Conservation (phyloP, 495 filamentous ascomycete genomes). For the Trypethelium eluteriae region DNA sequence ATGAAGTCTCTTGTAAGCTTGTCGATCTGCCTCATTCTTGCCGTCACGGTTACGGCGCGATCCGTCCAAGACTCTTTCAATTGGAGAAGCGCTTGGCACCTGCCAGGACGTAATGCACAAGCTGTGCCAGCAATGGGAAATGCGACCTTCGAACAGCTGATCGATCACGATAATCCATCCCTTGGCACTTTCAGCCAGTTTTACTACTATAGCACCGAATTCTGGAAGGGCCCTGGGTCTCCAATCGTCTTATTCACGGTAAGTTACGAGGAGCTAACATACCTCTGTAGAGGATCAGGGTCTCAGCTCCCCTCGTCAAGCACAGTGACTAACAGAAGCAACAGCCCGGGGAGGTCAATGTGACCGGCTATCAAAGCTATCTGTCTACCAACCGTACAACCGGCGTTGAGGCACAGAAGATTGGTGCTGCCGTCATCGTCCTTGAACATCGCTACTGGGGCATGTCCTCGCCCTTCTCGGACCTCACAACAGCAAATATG, state of each 20-base stretch:
- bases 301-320: too few relatives aligned
- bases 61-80: background rate
- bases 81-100: slow-evolving; percentile 7
- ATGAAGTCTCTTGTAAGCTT: background rate
- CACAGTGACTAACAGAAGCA: background rate
- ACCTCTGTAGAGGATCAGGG: too few relatives aligned
- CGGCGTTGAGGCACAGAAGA: slow-evolving; percentile 46
- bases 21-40: background rate
- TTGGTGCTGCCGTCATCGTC: slow-evolving; percentile 50
- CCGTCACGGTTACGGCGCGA: background rate
- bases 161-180: slow-evolving; percentile 46
- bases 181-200: slow-evolving; percentile 50
- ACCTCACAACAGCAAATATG: slow-evolving; percentile 49
- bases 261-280: background rate
- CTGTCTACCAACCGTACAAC: slow-evolving; percentile 45
- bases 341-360: slow-evolving; percentile 49
- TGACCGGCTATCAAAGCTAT: slow-evolving; percentile 44
- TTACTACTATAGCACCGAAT: slow-evolving; percentile 45
- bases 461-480: slow-evolving; percentile 50
- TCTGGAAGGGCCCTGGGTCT: slow-evolving; percentile 48
- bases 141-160: slow-evolving; percentile 44
- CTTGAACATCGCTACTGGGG: slow-evolving; percentile 60
- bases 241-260: slow-evolving; percentile 49
- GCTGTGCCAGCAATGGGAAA: slow-evolving; percentile 9
- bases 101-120: background rate